Conservation (phyloP, 352 stramenopile species). For the Phytophthora litchii region DNA sequence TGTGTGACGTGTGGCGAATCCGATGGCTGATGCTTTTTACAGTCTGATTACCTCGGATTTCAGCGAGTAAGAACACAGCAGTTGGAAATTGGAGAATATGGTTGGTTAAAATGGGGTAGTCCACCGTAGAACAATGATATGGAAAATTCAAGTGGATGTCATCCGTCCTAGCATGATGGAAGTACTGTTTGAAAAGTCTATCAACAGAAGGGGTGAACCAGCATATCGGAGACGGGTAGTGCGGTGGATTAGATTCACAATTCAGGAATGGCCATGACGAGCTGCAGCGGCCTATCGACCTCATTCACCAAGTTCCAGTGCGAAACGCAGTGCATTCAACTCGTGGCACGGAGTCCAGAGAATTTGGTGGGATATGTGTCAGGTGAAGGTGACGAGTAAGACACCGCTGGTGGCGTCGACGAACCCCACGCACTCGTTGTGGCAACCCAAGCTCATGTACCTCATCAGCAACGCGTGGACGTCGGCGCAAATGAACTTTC, state of each 20-base stretch:
- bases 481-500: constrained; percentile 78
- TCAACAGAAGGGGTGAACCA: constrained; percentile 25
- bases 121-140: constrained; percentile 24
- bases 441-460: constrained; percentile 85
- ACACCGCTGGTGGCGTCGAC: constrained; percentile 28
- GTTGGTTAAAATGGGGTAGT: constrained; percentile 25
- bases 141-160: constrained; percentile 16
- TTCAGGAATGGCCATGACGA: too few species aligned
- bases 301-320: constrained; percentile 34
- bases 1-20: constrained; percentile 26
- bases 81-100: neutral
- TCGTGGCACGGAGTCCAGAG: neutral
- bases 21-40: constrained; percentile 12
- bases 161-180: constrained; percentile 5
- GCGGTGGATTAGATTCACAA: too few species aligned
- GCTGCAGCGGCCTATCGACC: neutral
- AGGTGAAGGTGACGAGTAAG: constrained; percentile 31
- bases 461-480: constrained; percentile 61
- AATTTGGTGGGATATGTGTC: constrained; percentile 29
- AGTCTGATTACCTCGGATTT: constrained; percentile 2
- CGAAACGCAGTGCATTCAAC: neutral
- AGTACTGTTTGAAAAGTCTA: neutral
- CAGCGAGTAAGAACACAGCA: constrained; percentile 6
- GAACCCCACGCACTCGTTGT: constrained; percentile 24
- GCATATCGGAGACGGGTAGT: constrained; percentile 16